Conservation (phyloP, 179 eudicot species). For the Sideroxylon spinosum region DNA sequence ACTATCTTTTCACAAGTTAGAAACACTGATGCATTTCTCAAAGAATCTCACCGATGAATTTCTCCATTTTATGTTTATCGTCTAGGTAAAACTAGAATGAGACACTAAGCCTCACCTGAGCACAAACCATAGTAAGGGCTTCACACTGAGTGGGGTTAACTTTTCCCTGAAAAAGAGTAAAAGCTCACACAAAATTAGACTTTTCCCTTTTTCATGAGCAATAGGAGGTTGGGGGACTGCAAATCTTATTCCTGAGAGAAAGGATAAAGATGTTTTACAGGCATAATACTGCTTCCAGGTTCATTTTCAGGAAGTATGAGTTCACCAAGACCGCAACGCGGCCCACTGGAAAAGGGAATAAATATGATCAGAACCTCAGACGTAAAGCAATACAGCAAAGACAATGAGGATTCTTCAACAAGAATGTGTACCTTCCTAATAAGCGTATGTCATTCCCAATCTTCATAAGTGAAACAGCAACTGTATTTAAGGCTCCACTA, state of each 20-base stretch:
- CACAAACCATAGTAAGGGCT: conserved; percentile 98
- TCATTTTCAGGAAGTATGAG: conserved; percentile 98
- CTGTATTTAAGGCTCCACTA: conserved; percentile 87
- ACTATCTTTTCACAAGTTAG: not conserved
- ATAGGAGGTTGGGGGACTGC: too few relatives aligned
- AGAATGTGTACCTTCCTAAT: conserved; percentile 72
- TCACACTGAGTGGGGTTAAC: conserved; percentile 99
- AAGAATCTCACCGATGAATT: not conserved
- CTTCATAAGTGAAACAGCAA: conserved; percentile 94
- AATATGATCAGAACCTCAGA: conserved; percentile 18
- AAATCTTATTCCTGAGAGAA: too few relatives aligned
- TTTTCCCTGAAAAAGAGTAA: conserved; percentile 64
- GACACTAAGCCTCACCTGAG: conserved; percentile 60
- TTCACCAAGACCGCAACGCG: conserved; percentile 98
- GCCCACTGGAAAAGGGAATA: conserved; percentile 58
- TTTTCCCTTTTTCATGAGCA: not conserved
- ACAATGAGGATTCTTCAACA: not conserved
- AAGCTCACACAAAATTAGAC: not conserved
- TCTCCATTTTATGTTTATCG: not conserved
- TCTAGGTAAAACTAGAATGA: conserved; percentile 7
- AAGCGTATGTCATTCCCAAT: conserved; percentile 93
- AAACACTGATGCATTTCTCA: conserved; percentile 6
- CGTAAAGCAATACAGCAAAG: conserved; percentile 11
- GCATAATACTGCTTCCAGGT: conserved; percentile 99
- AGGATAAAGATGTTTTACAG: conserved; percentile 38